Percentiles rank a stretch among this genome's conserved stretches.
phyloP scores from a whole-genome alignment of 2,329 filamentous ascomycete species.

The Hymenoscyphus infarciens region DNA sequence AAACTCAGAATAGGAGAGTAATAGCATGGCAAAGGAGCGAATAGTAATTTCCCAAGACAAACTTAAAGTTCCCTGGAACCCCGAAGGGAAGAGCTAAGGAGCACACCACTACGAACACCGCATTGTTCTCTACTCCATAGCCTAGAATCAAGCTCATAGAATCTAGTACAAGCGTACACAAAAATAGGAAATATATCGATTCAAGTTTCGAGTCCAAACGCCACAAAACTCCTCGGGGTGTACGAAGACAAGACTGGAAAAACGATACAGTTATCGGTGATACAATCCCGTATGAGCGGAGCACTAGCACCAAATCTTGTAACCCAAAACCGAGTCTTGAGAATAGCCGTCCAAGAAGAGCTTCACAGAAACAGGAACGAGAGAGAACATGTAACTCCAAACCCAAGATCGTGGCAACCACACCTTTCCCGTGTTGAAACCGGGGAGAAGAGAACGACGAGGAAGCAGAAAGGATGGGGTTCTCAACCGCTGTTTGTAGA shows the following conservation, averaged over 20 bases:
- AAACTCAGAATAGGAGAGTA: too few relatives aligned
- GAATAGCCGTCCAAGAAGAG: not conserved
- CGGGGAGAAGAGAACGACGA: not conserved
- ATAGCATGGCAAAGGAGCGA: not conserved
- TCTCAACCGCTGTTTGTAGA: not conserved
- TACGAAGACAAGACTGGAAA: not conserved
- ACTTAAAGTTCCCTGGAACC: not conserved
- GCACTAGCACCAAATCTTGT: not conserved
- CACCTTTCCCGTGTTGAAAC: not conserved
- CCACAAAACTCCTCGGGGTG: not conserved
- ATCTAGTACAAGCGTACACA: not conserved
- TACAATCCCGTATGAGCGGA: not conserved
- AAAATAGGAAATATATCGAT: not conserved
- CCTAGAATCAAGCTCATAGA: not conserved
- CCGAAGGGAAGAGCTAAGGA: not conserved
- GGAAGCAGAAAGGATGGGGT: not conserved
- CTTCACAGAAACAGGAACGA: not conserved
- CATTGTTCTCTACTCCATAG: not conserved
- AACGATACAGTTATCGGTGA: not conserved
- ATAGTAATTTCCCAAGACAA: not conserved
- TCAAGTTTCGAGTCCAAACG: not conserved
- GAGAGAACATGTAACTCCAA: not conserved
- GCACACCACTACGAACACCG: not conserved
- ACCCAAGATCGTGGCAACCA: not conserved
- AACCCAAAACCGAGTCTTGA: not conserved